Evolutionary conservation across 768 basidiomycete species (phyloP), one percentile per base, ranked within the genome.

Genomic region (Kwoniella mangroviensis): DNA sequence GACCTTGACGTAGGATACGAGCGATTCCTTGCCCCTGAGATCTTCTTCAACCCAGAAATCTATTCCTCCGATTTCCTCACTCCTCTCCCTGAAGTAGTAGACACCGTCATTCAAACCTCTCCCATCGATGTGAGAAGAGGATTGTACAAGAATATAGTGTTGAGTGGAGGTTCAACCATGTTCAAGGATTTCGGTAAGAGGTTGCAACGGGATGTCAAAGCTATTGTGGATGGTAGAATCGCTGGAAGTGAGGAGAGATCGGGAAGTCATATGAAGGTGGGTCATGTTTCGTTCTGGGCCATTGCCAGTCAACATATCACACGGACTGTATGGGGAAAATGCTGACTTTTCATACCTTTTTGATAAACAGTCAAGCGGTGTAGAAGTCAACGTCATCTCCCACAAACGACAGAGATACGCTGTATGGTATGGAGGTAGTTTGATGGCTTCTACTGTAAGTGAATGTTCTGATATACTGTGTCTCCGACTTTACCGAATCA

Each of bases 31-130:
- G 97, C 96, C 5, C 95, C 97, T 5, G 97, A 98, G 84, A 97
- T 98, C 78, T 98, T 98, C 86, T 98, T 98, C 88, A 98, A 98
- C 85, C 97, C 97, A 15, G 96, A 99, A 84, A 98, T 99, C 75
- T 92, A 92, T 83, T 97, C 94, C 0, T 95, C 93, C 51, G 96
- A 98, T 83, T 98, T 98, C 87, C 84, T 99, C 72, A 98, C 95
- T 4, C 97, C 97, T 10, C 88, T 99, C 3, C 94, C 97, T 0
- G 89, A 96, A 71, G 93, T 98, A 64, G 97, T 98, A 66, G 97
- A 99, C 78, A 89, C 90, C 67, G 95, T 97, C 64, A 98, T 99
- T 72, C 93, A 94, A 83, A 87, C 91, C 68, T 95, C 93, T 6
- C 96, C 97, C 24, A 99, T 98, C 69, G 96, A 99, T 82, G 95